Evolutionary conservation across 495 filamentous ascomycete species (phyloP).

Genomic region (Penicillium dipodomyicola): DNA sequence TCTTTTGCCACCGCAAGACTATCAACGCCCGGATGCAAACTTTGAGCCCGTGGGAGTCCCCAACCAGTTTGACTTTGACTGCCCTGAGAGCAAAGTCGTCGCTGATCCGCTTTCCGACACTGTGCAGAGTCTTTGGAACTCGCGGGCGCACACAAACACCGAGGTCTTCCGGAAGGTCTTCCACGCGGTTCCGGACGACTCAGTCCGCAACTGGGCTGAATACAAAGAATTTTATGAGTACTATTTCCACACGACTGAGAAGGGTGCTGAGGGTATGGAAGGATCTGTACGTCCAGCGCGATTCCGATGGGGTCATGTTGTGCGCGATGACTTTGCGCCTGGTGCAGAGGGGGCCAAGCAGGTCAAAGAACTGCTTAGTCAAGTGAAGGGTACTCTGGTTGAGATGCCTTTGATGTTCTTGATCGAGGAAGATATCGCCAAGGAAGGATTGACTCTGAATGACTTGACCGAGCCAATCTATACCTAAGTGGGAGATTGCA

Average conservation of each 20-base stretch:
- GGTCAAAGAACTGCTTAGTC: conserved; percentile 77
- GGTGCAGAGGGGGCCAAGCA: conserved; percentile 61
- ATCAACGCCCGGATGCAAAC: conserved; percentile 62
- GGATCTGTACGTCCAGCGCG: conserved; percentile 42
- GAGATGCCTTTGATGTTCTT: conserved; percentile 93
- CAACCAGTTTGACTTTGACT: conserved; percentile 82
- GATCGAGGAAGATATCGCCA: conserved; percentile 81
- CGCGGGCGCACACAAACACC: conserved; percentile 74
- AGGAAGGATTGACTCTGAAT: conserved; percentile 78
- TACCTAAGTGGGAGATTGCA: conserved; percentile 50
- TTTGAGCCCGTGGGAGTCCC: conserved; percentile 70
- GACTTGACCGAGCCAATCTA: conserved; percentile 80
- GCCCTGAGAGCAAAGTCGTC: conserved; percentile 68
- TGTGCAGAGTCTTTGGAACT: conserved; percentile 70
- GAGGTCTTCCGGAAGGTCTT: conserved; percentile 83
- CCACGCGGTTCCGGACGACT: conserved; percentile 82
- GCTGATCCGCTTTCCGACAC: conserved; percentile 67
- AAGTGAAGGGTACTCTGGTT: conserved; percentile 75
- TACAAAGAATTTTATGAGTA: conserved; percentile 81
- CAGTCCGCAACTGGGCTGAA: conserved; percentile 74
- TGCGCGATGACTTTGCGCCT: conserved; percentile 69
- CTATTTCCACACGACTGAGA: conserved; percentile 62
- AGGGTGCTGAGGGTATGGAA: conserved; percentile 39
- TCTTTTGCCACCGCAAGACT: conserved; percentile 69
- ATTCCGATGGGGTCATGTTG: conserved; percentile 81